Percentiles rank a stretch among this genome's conserved stretches.
Conservation (phyloP, 495 filamentous ascomycete genomes). For the Lasiosphaeria miniovina region DNA sequence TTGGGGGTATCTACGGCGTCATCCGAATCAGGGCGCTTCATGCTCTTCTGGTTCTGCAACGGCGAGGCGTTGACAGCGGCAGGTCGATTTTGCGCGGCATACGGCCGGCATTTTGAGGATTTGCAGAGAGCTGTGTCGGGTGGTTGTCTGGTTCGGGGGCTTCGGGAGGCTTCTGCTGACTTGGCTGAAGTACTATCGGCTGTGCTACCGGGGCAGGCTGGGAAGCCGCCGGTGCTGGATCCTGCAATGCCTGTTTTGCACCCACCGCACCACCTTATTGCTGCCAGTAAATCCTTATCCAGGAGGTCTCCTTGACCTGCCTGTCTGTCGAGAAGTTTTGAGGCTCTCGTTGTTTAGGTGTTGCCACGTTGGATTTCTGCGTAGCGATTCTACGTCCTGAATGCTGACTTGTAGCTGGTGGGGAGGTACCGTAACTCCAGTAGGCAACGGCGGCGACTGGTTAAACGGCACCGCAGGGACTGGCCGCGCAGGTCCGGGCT, state of each 20-base stretch:
- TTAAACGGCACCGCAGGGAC: too few species aligned
- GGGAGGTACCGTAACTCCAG: neutral
- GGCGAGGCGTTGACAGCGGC: conserved; percentile 3
- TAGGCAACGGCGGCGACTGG: conserved; percentile 1
- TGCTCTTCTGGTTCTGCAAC: neutral
- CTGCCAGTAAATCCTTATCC: conserved; percentile 1
- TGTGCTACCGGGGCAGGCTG: neutral
- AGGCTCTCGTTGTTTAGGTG: neutral
- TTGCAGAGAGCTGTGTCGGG: neutral
- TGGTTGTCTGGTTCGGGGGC: neutral
- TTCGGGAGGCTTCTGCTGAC: neutral
- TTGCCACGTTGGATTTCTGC: conserved; percentile 32
- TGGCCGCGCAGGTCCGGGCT: conserved; percentile 1
- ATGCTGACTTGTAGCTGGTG: neutral
- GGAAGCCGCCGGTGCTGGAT: neutral
- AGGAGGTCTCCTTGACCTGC: neutral
- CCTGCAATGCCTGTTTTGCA: conserved; percentile 27
- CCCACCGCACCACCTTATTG: conserved; percentile 18
- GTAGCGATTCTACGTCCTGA: conserved; percentile 1
- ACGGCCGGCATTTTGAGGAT: neutral
- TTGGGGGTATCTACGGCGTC: neutral
- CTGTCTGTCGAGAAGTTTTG: neutral
- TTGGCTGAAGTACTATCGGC: neutral
- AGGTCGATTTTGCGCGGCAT: neutral
- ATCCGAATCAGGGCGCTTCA: conserved; percentile 7